A percentile compares a stretch with the other conserved stretches of the same genome.
phyloP scores from a whole-genome alignment of 306 rosid genomes.

The Casuarina equisetifolia region DNA sequence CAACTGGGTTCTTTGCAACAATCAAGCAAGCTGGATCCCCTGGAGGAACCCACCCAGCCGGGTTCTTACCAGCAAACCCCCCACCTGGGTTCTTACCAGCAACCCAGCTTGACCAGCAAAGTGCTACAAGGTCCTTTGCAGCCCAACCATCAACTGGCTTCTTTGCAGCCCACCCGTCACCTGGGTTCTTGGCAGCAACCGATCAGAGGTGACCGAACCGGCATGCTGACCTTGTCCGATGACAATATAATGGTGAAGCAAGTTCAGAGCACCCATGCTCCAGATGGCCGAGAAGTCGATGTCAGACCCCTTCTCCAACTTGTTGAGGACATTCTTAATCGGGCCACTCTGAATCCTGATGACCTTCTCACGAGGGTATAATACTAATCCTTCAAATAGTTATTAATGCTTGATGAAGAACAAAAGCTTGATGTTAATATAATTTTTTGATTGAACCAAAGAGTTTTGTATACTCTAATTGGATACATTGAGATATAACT shows the following conservation, averaged over 20 bases:
- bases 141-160: not conserved
- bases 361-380: constrained; percentile 29
- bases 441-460: not conserved
- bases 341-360: constrained; percentile 32
- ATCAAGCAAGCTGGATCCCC: not conserved
- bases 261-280: constrained; percentile 43
- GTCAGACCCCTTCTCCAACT: constrained; percentile 49
- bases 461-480: too few relatives aligned
- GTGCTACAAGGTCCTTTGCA: not conserved
- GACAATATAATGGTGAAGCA: constrained; percentile 47
- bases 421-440: not conserved
- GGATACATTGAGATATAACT: not conserved
- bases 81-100: not conserved
- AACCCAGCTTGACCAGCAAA: not conserved
- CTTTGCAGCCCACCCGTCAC: not conserved
- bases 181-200: constrained; percentile 38
- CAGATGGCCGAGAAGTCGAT: constrained; percentile 46
- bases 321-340: constrained; percentile 55
- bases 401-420: not conserved
- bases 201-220: constrained; percentile 33
- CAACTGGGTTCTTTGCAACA: not conserved
- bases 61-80: not conserved
- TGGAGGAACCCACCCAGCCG: not conserved
- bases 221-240: constrained; percentile 33
- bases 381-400: constrained; percentile 3